A percentile compares a stretch with the other conserved stretches of the same genome.
phyloP scores from a whole-genome alignment of 75 land plant genomes.

The Larix kaempferi region DNA sequence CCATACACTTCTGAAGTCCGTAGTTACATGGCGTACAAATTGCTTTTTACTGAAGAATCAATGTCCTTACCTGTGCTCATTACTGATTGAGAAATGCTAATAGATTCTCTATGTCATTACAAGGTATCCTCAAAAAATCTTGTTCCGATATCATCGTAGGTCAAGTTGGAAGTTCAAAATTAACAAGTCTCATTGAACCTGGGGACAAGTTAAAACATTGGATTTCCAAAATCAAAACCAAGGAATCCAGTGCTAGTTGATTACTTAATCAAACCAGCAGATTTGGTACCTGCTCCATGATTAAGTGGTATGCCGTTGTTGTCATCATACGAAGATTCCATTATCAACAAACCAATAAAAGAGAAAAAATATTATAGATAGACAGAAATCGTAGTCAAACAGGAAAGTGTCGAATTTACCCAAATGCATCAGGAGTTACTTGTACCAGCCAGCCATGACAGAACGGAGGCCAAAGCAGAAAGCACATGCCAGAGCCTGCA shows the following conservation, averaged over 20 bases:
- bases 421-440: conserved; percentile 30
- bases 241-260: not conserved
- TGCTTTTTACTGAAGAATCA: not conserved
- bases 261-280: not conserved
- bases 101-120: not conserved
- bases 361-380: no score
- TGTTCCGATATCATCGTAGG: not conserved
- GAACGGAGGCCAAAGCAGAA: conserved; percentile 73
- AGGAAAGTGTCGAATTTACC: not conserved
- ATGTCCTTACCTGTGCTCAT: not conserved
- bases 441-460: conserved; percentile 91
- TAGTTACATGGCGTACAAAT: not conserved
- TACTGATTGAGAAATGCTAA: not conserved
- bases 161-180: not conserved
- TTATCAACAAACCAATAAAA: not conserved
- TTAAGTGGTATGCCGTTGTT: not conserved
- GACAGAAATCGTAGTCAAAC: not conserved
- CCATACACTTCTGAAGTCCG: not conserved
- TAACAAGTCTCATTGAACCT: not conserved
- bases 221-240: no score
- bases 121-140: not conserved
- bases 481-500: conserved; percentile 66
- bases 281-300: not conserved
- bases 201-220: not conserved
- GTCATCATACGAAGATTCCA: not conserved